Evolutionary conservation across 2,329 filamentous ascomycete species (phyloP), one percentile per base, ranked within the genome.

Genomic region (Exophiala lecanii-corni): DNA sequence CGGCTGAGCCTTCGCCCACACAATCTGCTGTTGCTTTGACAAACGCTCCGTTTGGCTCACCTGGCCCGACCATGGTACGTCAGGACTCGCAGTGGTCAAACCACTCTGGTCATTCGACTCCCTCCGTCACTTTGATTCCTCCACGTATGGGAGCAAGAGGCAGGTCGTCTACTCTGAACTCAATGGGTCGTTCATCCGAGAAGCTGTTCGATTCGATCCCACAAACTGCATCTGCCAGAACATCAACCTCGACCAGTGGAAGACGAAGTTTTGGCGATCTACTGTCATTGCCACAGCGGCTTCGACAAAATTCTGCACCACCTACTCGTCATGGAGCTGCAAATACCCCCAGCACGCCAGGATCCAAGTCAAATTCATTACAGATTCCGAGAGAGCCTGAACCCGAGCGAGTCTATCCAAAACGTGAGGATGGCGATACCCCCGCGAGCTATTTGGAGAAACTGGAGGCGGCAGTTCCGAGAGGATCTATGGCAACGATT

Each of bases 251-350:
- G 0, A 91, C 84, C 0, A 75, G 69, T n/a, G 89, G 89, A 4
- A 79, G 92, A 41, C 92, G 89, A 65, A 97, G 91, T 64, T 88
- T 98, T 56, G 88, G 89, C 40, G 92, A 95, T 54, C 71, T 97
- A 15, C 81, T 98, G 57, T 83, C 80, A 10, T 69, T 96, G 23
- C 73, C 78, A 15, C 76, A 80, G 50, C 79, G 89, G 50, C 75
- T 95, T 47, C 79, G 91, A 36, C 86, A 94, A 57, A 86, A 87
- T 55, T 86, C 86, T 1, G 89, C 94, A 36, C 76, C 83, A 4
- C 69, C 77, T 30, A 75, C 73, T 18, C 76, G 82, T 12, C 79
- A 86, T 58, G 82, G 82, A 10, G 82, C 82, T n/a, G 66, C 67
- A 44, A 67, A 63, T 47, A 58, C 64, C 39, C 76, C 81, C 16